Conservation (phyloP, 345 rosid genomes). For the Brassica nigra region DNA sequence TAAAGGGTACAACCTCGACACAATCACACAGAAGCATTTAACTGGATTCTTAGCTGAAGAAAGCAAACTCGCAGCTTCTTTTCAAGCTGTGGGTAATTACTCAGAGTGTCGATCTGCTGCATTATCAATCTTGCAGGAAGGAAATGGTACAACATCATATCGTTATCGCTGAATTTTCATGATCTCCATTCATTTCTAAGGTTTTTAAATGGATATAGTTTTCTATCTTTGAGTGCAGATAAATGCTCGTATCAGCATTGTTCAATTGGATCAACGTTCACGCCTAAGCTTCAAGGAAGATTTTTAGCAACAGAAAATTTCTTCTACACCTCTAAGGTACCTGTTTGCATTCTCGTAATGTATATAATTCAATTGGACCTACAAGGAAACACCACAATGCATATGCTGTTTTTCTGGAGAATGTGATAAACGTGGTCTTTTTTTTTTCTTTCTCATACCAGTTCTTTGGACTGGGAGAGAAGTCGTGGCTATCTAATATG, state of each 20-base stretch:
- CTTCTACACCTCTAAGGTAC: slow-evolving; percentile 89
- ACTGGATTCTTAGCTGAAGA: slow-evolving; percentile 52
- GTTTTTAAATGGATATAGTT: not conserved
- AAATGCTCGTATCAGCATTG: slow-evolving; percentile 67
- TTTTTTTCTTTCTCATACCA: slow-evolving; percentile 34
- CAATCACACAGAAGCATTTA: slow-evolving; percentile 47
- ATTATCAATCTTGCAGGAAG: slow-evolving; percentile 63
- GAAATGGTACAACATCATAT: slow-evolving; percentile 57
- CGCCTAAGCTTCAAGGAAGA: slow-evolving; percentile 80
- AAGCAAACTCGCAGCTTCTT: slow-evolving; percentile 42
- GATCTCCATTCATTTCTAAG: not conserved
- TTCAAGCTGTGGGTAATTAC: slow-evolving; percentile 80
- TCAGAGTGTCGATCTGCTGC: slow-evolving; percentile 95
- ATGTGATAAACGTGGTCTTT: slow-evolving; percentile 6
- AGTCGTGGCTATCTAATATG: slow-evolving; percentile 64
- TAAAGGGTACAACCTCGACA: slow-evolving; percentile 57
- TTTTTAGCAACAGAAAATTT: slow-evolving; percentile 91
- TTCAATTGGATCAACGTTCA: slow-evolving; percentile 74
- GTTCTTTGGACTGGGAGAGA: slow-evolving; percentile 73
- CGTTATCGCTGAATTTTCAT: not conserved
- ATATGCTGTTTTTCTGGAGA: not conserved
- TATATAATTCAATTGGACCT: not conserved
- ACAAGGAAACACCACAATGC: not conserved
- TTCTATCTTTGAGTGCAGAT: slow-evolving; percentile 51
- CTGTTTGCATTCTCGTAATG: not conserved